Base-by-base conservation (phyloP, 2,329 filamentous ascomycete genomes). In the Cercospora sojina region DNA sequence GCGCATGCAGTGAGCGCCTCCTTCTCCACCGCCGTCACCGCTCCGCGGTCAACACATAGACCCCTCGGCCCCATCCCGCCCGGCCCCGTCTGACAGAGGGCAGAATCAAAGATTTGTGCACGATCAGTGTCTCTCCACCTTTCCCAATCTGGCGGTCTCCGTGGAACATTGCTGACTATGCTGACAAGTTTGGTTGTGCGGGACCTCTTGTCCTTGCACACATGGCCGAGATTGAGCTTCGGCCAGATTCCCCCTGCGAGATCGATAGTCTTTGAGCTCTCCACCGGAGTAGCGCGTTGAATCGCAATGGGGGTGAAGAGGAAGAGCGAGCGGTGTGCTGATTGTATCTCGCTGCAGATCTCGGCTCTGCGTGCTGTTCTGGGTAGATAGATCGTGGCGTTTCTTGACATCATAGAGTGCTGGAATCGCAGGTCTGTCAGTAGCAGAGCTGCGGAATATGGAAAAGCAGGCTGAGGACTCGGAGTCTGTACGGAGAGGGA, bases 1-100 rank as follows among this genome's bases (percentile, higher is more conserved):
- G 73, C 83, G 80, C 76, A 79, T 90, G 80, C 57, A 75, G 72
- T 57, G 41, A 64, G 38, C 43, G 43, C 43, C 4, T 49, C 43
- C 18, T 49, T 13, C 43, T 49, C 43, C 43, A 23, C 43, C 43
- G 43, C 43, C 43, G 43, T 23, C 43, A 7, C 20, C 18, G 43
- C 43, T 49, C 43, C 43, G 43, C 43, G 43, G 43, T 13, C 43
- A 25, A 23, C 12, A 49, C 43, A 23, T 49, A 49, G 43, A 25
- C 20, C 43, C 20, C 18, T 13, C 43, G 10, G 43, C 43, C 43
- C 43, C 8, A 23, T 20, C 43, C 35, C 35, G 20, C 18, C 43
- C 43, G 10, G 43, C 20, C 20, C 43, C 18, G 43, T 10, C 43
- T 49, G 20, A 20, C 43, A 20, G 18, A 49, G n/a, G 43, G 20